phyloP scores from a whole-genome alignment of 257 asterid species.

The Nicotiana otophora region DNA sequence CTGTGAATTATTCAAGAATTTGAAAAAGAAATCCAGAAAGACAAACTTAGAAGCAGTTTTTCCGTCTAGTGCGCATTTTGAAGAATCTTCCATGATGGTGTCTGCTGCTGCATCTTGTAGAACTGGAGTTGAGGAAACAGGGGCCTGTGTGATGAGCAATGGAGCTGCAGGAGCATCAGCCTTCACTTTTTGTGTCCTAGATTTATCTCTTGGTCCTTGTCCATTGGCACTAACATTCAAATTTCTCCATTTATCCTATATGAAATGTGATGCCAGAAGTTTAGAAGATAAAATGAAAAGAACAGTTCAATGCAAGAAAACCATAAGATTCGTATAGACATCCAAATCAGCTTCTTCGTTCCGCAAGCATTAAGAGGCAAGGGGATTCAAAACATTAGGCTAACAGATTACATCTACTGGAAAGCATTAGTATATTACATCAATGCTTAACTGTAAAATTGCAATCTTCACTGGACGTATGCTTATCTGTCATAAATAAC shows the following conservation, averaged over 20 bases:
- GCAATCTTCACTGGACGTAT: neutral
- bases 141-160: constrained; percentile 21
- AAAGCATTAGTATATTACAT: neutral
- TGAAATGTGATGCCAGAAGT: neutral
- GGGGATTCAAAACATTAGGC: neutral
- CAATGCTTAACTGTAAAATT: neutral
- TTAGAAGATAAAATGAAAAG: neutral
- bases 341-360: neutral
- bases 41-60: constrained; percentile 58
- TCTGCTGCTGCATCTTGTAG: constrained; percentile 40
- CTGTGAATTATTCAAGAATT: neutral
- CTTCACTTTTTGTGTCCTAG: constrained; percentile 49
- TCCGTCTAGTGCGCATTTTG: constrained; percentile 50
- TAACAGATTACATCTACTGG: neutral
- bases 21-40: constrained; percentile 19
- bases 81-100: constrained; percentile 35
- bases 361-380: neutral
- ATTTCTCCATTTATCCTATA: constrained; percentile 92
- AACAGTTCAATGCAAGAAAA: neutral
- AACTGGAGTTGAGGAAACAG: constrained; percentile 37
- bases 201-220: constrained; percentile 55
- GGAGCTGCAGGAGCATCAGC: constrained; percentile 45
- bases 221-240: constrained; percentile 67
- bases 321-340: neutral
- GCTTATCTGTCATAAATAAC: neutral